These are phyloP conservation scores for Maudiozyma saulgeensis DNA, from an alignment of 805 yeast species.

Conservation along the genomic window DNA sequence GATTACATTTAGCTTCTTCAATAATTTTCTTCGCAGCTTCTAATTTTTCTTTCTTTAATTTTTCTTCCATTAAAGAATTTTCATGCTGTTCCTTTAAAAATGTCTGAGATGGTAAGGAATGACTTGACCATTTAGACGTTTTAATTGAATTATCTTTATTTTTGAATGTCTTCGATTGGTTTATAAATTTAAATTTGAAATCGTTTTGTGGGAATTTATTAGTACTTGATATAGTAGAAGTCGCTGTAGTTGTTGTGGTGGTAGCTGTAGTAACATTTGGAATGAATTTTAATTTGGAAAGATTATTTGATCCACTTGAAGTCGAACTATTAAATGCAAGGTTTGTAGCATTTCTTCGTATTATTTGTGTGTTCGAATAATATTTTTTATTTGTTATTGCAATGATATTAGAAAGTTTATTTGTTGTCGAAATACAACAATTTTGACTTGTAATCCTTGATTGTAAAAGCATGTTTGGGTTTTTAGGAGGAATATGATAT, in stretches of 20 bases:
- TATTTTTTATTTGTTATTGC: not conserved
- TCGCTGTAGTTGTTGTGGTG: not conserved
- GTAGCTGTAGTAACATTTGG: not conserved
- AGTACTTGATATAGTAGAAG: not conserved
- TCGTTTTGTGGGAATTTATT: not conserved
- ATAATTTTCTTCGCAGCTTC: conserved; percentile 11
- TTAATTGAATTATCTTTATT: not conserved
- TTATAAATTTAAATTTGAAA: conserved; percentile 6
- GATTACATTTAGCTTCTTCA: not conserved
- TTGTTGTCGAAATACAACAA: not conserved
- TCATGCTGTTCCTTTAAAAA: conserved; percentile 38
- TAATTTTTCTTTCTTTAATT: conserved; percentile 15
- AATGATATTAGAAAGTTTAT: not conserved
- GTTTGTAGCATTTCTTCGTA: conserved; percentile 2
- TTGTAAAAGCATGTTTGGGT: not conserved
- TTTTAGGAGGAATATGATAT: not conserved
- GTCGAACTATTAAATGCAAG: not conserved
- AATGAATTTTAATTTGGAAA: not conserved
- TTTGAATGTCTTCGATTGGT: not conserved
- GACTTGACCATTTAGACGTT: conserved; percentile 36
- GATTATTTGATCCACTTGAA: not conserved
- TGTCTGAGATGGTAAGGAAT: conserved; percentile 36
- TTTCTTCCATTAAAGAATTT: conserved; percentile 8
- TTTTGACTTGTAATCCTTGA: not conserved
- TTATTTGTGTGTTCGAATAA: not conserved